phyloP scores from a whole-genome alignment of 495 filamentous ascomycete species.

The Xylaria castorea region DNA sequence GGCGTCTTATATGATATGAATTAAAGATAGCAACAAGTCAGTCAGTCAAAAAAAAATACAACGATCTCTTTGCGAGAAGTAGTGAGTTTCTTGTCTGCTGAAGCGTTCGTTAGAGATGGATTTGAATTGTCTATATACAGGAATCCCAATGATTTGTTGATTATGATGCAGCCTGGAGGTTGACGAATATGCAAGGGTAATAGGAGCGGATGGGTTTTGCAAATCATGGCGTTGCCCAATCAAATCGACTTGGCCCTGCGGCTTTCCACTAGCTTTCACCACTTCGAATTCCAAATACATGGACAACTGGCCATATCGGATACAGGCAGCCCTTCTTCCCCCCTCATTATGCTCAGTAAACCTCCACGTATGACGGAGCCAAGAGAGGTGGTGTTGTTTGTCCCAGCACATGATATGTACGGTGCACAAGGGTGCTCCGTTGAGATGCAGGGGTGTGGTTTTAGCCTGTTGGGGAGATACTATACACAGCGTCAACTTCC shows the following conservation, averaged over 20 bases:
- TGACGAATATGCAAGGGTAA: constrained; percentile 10
- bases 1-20: background rate
- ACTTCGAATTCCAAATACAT: constrained; percentile 24
- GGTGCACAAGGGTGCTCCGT: background rate
- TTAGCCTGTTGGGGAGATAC: constrained; percentile 16
- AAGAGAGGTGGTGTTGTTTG: constrained; percentile 4
- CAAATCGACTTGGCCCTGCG: constrained; percentile 5
- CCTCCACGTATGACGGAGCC: background rate
- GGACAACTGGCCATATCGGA: background rate
- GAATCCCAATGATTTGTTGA: background rate
- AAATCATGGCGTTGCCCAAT: constrained; percentile 20
- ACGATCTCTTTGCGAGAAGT: background rate
- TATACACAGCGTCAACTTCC: constrained; percentile 6
- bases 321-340: background rate
- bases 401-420: background rate
- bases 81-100: background rate
- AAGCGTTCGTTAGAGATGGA: background rate
- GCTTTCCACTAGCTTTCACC: constrained; percentile 7
- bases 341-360: constrained; percentile 5
- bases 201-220: background rate
- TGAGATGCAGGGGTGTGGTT: constrained; percentile 1
- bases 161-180: constrained; percentile 18
- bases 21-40: background rate
- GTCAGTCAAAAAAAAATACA: background rate
- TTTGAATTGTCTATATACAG: constrained; percentile 8